Evolutionary conservation across 2,329 filamentous ascomycete species (phyloP), one percentile per base, ranked within the genome.

Genomic region (Trichoderma oligosporum): DNA sequence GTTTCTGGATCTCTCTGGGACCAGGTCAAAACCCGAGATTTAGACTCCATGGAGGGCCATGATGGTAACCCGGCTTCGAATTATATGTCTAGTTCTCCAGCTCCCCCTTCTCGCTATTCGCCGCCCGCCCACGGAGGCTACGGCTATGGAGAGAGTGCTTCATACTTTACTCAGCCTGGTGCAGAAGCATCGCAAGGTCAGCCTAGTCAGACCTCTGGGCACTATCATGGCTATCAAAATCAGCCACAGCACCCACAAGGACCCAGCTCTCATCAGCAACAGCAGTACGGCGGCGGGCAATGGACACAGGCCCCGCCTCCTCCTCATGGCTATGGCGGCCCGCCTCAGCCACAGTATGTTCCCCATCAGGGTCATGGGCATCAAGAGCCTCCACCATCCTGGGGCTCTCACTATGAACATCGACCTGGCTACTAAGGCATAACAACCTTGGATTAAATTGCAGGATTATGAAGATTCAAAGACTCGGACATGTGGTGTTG

Each of bases 1-100:
- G 81, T 82, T 1, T 73, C 78, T 0, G 82, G 80, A 4, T 82
- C 80, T 0, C 74, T 87, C 4, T 86, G 84, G 82, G 77, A 77
- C 8, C 81, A 86, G 64, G 81, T 86, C 55, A 78, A 80, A 62
- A 80, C 78, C 3, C 76, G 83, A 58, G 83, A 86, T 61, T 68
- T 85, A 11, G 73, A 76, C 51, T 79, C 80, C 11, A 79, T 84
- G 77, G 76, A 75, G 38, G 80, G 78, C 2, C 71, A 72, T 4
- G 76, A 81, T 58, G 72, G 72, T 18, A 70, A 74, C 36, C 65
- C 73, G 52, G 60, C 67, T 35, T 46, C 67, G 58, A 71, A 70
- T 52, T 74, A 74, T 56, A 61, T 72, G 27, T 76, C 76, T 3
- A 66, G 64, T 51, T 73, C 74, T 2, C 73, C 77, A 41, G 72